Percentiles rank a stretch among this genome's conserved stretches.
These are phyloP conservation scores for Podaxis rugospora DNA, from an alignment of 768 basidiomycete species.

Conservation along the genomic window DNA sequence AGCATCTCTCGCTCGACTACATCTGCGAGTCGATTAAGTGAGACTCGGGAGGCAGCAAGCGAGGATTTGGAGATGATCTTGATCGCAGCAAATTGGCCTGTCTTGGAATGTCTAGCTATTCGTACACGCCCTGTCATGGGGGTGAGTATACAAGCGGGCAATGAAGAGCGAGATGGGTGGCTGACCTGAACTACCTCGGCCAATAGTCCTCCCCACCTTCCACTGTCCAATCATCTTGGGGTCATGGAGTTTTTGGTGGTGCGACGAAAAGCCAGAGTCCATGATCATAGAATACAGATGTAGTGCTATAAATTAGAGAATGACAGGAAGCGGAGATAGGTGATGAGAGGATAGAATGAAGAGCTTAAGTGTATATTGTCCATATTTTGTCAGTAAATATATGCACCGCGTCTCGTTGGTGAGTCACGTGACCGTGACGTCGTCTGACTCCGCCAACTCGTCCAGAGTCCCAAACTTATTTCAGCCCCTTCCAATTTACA, in stretches of 20 bases:
- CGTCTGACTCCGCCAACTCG: slow-evolving; percentile 6
- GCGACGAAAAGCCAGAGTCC: not conserved
- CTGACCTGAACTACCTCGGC: slow-evolving; percentile 75
- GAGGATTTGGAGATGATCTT: slow-evolving; percentile 88
- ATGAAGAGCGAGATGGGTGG: not conserved
- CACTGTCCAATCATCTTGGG: slow-evolving; percentile 74
- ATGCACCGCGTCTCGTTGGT: slow-evolving; percentile 28
- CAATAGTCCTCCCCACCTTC: slow-evolving; percentile 84
- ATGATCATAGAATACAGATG: slow-evolving; percentile 13
- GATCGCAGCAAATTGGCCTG: slow-evolving; percentile 86
- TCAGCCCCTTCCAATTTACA: not conserved
- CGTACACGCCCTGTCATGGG: slow-evolving; percentile 71
- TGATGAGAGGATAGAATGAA: not conserved
- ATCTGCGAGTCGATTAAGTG: slow-evolving; percentile 64
- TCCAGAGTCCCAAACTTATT: not conserved
- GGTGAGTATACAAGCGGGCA: not conserved
- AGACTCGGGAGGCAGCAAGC: slow-evolving; percentile 55
- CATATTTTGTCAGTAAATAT: not conserved
- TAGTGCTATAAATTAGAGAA: slow-evolving; percentile 16
- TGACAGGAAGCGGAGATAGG: not conserved
- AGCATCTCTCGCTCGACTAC: slow-evolving; percentile 75
- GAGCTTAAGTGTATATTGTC: not conserved
- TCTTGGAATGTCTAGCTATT: slow-evolving; percentile 83
- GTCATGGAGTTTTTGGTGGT: slow-evolving; percentile 28
- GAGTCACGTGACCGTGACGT: slow-evolving; percentile 17